These are phyloP conservation scores for Aspergillus quadrilineatus DNA, from an alignment of 2,329 filamentous ascomycete genomes.

Conservation along the genomic window DNA sequence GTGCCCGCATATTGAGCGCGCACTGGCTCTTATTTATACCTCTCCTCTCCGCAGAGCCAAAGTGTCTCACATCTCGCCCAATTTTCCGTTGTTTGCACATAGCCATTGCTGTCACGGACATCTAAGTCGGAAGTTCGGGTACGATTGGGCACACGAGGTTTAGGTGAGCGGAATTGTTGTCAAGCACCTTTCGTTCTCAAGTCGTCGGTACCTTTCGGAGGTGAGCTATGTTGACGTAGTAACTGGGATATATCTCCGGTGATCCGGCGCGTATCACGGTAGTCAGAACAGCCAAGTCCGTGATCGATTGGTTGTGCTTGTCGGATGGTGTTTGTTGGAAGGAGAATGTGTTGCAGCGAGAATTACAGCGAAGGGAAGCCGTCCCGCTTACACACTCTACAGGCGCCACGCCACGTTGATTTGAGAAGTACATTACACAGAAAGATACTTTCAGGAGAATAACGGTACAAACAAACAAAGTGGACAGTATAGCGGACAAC, in stretches of 20 bases:
- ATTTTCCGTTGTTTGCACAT: not conserved
- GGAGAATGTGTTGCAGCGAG: not conserved
- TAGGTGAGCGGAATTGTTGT: not conserved
- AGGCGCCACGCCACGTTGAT: not conserved
- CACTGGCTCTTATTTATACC: not conserved
- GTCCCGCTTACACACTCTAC: constrained; percentile 1
- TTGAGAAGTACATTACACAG: not conserved
- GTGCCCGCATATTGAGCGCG: not conserved
- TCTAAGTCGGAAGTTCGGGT: not conserved
- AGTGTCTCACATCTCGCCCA: not conserved
- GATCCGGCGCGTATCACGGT: not conserved
- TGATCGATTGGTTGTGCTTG: not conserved
- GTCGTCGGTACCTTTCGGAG: not conserved
- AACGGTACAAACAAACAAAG: not conserved
- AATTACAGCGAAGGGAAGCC: constrained; percentile 4
- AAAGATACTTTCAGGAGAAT: not conserved
- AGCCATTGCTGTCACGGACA: not conserved
- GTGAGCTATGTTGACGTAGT: not conserved
- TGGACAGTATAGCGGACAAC: not conserved
- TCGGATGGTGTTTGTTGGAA: not conserved
- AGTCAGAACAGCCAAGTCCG: not conserved
- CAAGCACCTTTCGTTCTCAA: not conserved
- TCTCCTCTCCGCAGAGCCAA: not conserved
- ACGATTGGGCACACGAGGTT: not conserved
- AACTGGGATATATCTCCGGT: not conserved